Base-by-base conservation (phyloP, 2,329 filamentous ascomycete genomes). In the Fusarium secorum region DNA sequence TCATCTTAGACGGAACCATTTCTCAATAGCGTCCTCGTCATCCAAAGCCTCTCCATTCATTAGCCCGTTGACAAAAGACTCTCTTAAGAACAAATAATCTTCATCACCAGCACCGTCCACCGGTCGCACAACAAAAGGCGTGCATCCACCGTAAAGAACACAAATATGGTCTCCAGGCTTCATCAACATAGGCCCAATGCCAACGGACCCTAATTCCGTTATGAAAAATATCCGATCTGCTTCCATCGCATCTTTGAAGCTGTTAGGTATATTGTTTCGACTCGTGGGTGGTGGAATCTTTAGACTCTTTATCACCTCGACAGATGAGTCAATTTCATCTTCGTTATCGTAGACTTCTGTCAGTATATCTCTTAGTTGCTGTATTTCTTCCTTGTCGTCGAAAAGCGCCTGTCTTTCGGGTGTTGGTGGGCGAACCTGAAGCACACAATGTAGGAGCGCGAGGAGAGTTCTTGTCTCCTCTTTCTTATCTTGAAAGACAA, bases 221-320 rank as follows among this genome's bases (percentile, higher is more conserved):
- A 53, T 32, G 18, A 9, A 51, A 11, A 36, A 36, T 4, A 3
- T 9, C 2, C 13, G 13, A 4, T 51, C 9, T 11, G 0, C 1
- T 17, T 11, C 0, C 9, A 26, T 1, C 13, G 13, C 6, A 4
- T 7, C 3, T 15, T 17, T 28, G 32, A 51, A 51, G 4, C 1
- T 5, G 1, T 20, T 15, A 2, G 0, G 1, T 9, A 7, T 4
- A 10, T 20, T 2, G 5, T 2, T 2, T 44, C 3, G 7, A 4
- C 11, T 11, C 5, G 3, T 49, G 9, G 4, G 17, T 4, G 15
- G n/a, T 20, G 17, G 8, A 3, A 49, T 20, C 17, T 13, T 2
- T 1, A 49, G n/a, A 11, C 17, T 5, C 3, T 15, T 15, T 1
- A 35, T 3, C 11, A 24, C 10, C 15, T 49, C 17, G 4, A 22